These are phyloP conservation scores for Rosa multiflora DNA, from an alignment of 306 rosid genomes.

Conservation along the genomic window DNA sequence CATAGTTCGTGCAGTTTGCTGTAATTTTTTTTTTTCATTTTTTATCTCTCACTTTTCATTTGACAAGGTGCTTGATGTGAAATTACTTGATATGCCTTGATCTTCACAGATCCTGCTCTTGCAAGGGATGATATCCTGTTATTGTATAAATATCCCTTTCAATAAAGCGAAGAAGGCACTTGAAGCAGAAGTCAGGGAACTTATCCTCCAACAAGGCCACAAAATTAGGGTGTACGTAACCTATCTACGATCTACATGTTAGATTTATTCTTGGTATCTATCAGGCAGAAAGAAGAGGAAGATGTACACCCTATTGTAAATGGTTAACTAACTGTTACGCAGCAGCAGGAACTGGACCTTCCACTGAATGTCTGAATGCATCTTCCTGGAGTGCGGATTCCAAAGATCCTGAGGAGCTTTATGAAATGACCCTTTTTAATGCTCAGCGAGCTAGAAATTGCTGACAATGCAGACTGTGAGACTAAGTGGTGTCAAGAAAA, in stretches of 20 bases:
- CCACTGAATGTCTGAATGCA: no score
- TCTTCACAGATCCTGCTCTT: conserved; percentile 80
- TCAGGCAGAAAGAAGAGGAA: conserved; percentile 12
- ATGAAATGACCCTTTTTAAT: no score
- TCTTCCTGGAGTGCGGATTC: no score
- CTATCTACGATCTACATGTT: background rate
- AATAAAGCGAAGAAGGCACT: conserved; percentile 76
- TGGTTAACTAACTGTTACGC: conserved; percentile 25
- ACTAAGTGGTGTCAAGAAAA: no score
- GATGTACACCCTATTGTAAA: background rate
- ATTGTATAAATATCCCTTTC: conserved; percentile 46
- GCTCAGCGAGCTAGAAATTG: no score
- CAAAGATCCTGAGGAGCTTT: no score
- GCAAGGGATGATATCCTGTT: conserved; percentile 78
- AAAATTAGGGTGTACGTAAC: conserved; percentile 86
- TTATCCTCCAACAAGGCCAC: conserved; percentile 90
- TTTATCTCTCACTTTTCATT: background rate
- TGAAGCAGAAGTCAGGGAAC: conserved; percentile 79
- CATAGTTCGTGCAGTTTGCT: background rate
- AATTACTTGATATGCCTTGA: conserved; percentile 60
- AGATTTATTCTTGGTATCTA: background rate
- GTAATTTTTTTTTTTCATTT: background rate
- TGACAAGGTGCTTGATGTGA: conserved; percentile 5
- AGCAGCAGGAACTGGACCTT: conserved; percentile 53
- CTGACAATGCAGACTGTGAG: no score